Base-by-base conservation (phyloP, 2,329 filamentous ascomycete species). In the Xylariaceae sp. region DNA sequence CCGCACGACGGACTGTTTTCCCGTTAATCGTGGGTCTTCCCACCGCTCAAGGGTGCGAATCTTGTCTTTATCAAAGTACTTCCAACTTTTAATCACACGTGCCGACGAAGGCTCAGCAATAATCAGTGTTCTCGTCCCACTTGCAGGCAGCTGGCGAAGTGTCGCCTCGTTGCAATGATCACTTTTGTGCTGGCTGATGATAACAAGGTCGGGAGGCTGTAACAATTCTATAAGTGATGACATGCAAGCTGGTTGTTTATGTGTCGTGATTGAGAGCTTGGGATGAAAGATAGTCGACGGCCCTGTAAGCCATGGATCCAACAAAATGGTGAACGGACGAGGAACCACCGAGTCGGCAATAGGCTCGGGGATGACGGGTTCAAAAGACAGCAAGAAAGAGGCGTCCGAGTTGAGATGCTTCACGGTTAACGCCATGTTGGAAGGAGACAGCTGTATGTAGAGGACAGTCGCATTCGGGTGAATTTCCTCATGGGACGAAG, bases 81-180 rank as follows among this genome's bases (percentile, higher is more conserved):
- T 84, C 87, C 87, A 91, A 52, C 81, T 77, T 50, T 76, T 77
- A 47, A 91, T 89, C 55, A 81, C 75, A 59, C 81, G 84, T 29
- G 86, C 86, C 3, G 87, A 84, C 3, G 79, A 73, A 3, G 85
- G 82, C 50, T 86, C 85, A 13, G 86, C 86, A 4, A 89, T 75
- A 41, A 91, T 86, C n/a, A 81, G 73, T 1, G 85, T 84, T 60
- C 78, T 80, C 35, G 76, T 78, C 21, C 75, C 75, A 1, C 76
- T 72, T 11, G 74, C 67, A 0, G 83, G 79, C 4, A 92, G 76
- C 58, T 88, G 82, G 30, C 82, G 82, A 11, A 92, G 75, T 0
- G 88, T 90, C 29, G 81, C 77, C 70, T 86, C 80, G 64, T 91
- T 83, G 69, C 87, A 90, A 65, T 90, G 87, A 64, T 90, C 87